A percentile compares a stretch with the other conserved stretches of the same genome.
These are phyloP conservation scores for Penicillium samsonianum DNA, from an alignment of 495 filamentous ascomycete species.

Conservation along the genomic window DNA sequence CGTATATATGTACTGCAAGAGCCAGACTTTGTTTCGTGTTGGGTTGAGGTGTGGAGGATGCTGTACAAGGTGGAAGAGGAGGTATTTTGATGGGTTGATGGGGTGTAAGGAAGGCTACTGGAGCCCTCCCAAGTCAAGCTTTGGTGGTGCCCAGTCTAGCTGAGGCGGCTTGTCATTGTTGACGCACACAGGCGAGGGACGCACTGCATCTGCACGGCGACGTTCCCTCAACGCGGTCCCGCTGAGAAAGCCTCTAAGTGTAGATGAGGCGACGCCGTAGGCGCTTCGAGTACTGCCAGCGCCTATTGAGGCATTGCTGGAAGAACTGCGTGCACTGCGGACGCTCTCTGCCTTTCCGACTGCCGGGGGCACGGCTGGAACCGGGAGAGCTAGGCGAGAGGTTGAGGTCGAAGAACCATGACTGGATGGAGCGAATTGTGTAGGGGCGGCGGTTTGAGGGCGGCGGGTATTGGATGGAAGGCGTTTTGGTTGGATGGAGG, in stretches of 20 bases:
- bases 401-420: conserved; percentile 27
- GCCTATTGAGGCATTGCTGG: conserved; percentile 44
- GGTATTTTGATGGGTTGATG: neutral
- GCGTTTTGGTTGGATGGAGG: conserved; percentile 4
- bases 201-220: conserved; percentile 35
- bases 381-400: conserved; percentile 38
- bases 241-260: conserved; percentile 42
- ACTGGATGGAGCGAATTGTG: conserved; percentile 30
- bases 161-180: conserved; percentile 39
- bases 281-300: conserved; percentile 44
- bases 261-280: conserved; percentile 44
- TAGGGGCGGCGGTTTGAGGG: conserved; percentile 28
- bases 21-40: conserved; percentile 1
- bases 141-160: conserved; percentile 47
- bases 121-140: conserved; percentile 41
- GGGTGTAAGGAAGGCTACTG: conserved; percentile 20
- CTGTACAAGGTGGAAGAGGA: conserved; percentile 17
- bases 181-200: conserved; percentile 34
- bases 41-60: neutral
- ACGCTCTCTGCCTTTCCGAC: conserved; percentile 41
- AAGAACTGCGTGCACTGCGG: conserved; percentile 43
- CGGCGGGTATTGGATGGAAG: conserved; percentile 24
- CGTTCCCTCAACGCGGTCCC: conserved; percentile 36
- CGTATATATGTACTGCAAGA: conserved; percentile 16
- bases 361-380: conserved; percentile 36